Percentiles rank a stretch among this genome's conserved stretches.
phyloP scores from a whole-genome alignment of 2,329 filamentous ascomycete genomes.

The Tolypocladium endophyticum region DNA sequence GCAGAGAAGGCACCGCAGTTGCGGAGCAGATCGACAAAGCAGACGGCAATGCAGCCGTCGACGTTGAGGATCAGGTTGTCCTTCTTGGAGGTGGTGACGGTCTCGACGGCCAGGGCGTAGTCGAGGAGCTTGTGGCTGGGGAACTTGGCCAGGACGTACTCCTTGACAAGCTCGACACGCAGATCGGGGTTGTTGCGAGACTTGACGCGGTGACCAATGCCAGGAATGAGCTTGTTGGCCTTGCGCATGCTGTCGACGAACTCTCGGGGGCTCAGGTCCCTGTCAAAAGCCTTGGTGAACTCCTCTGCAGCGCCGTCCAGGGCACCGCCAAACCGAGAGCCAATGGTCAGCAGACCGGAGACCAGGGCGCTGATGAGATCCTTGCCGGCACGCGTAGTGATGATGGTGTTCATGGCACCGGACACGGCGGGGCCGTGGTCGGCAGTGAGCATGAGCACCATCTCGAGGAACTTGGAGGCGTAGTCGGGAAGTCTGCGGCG shows the following conservation, averaged over 20 bases:
- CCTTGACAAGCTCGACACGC: constrained; percentile 98
- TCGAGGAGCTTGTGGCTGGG: constrained; percentile 96
- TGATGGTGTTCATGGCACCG: constrained; percentile 99
- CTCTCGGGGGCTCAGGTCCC: constrained; percentile 94
- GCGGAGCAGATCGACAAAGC: constrained; percentile 95
- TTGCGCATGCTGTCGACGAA: constrained; percentile 99
- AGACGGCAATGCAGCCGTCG: constrained; percentile 94
- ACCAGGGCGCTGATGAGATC: constrained; percentile 94
- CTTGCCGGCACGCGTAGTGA: constrained; percentile 98
- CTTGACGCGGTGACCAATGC: constrained; percentile 99
- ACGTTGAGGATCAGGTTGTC: constrained; percentile 99
- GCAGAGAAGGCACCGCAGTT: constrained; percentile 94
- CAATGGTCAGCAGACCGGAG: constrained; percentile 93
- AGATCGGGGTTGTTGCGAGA: constrained; percentile 99
- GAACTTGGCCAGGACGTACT: constrained; percentile 97
- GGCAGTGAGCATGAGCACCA: constrained; percentile 99
- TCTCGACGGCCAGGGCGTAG: constrained; percentile 95
- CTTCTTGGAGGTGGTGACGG: constrained; percentile 98
- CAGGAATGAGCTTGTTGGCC: constrained; percentile 99
- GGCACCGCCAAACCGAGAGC: constrained; percentile 95
- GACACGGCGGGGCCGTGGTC: constrained; percentile 98
- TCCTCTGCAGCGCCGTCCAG: constrained; percentile 96
- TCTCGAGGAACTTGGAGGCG: constrained; percentile 98
- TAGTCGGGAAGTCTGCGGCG: constrained; percentile 91
- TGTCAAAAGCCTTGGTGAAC: constrained; percentile 97